These are phyloP conservation scores for Naganishia onofrii DNA, from an alignment of 768 basidiomycete species.

Conservation along the genomic window DNA sequence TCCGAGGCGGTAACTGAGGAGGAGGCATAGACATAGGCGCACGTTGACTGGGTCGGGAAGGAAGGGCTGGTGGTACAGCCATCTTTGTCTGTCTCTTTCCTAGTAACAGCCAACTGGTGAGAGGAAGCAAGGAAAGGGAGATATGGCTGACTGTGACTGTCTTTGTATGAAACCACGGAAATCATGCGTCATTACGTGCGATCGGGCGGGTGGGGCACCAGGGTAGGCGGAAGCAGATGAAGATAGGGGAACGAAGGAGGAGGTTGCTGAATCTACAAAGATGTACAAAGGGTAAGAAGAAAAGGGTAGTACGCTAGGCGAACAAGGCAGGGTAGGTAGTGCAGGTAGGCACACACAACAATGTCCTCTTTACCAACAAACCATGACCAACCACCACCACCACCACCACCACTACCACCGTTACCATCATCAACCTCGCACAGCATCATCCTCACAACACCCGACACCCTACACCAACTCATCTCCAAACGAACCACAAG, in stretches of 20 bases:
- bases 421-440: too few relatives aligned
- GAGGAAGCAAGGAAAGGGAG: neutral
- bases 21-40: neutral
- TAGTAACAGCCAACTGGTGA: neutral
- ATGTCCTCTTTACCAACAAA: neutral
- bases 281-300: neutral
- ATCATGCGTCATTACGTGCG: too few relatives aligned
- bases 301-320: too few relatives aligned
- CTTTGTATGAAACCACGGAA: too few relatives aligned
- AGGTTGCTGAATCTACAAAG: too few relatives aligned
- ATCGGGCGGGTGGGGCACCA: too few relatives aligned
- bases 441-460: neutral
- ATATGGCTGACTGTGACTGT: neutral
- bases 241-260: too few relatives aligned
- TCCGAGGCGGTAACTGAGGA: neutral
- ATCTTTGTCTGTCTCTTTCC: too few relatives aligned
- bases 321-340: too few relatives aligned
- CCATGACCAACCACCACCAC: neutral
- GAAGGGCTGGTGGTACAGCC: neutral
- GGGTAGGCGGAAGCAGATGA: too few relatives aligned
- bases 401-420: neutral
- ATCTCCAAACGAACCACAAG: constrained; percentile 28
- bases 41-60: neutral
- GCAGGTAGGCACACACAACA: too few relatives aligned
- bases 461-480: neutral